Evolutionary conservation across 106 monocot genomes (phyloP), one percentile per base, ranked within the genome.

Genomic region (Dendrobium catenatum): DNA sequence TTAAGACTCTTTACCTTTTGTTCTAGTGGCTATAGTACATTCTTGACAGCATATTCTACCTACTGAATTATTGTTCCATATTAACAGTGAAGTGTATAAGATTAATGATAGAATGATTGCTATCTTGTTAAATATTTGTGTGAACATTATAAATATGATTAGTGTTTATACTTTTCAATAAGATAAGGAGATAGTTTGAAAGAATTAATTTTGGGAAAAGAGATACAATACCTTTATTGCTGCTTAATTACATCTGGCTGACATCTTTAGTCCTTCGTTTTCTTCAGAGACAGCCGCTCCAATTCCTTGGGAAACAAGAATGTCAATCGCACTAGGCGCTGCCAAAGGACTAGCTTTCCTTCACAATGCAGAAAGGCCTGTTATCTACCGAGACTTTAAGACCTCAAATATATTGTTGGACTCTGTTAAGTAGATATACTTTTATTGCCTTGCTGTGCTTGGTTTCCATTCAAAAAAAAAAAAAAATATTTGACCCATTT

Each of bases 301-400:
- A 24, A 68, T 94, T 33, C 79, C 94, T 22, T 94, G 94, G 94
- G 81, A 81, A 54, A 91, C 91, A 58, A 89, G 94, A 47, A 79
- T 94, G 83, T 84, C 84, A 86, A 91, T 94, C 10, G 94, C 94
- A 41, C 82, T 94, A 55, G 91, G 94, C 68, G 94, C 94, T 41
- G 94, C 94, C 11, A 88, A 89, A 79, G 91, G 94, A 33, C 83
- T 94, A 15, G 91, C 94, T 68, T 94, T 94, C 80, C 87, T 94
- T 76, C 94, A 94, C 78, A 89, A 86, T 77, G 94, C 91, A 17
- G 84, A 88, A 75, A 88, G 81, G 70, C 91, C 94, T 73, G 94
- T 94, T 72, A 94, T 94, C 31, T 94, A 94, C 80, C 86, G 94
- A 40, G 94, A 94, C 77, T 94, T 94, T 84, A 94, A 94, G 80